These are phyloP conservation scores for Cyclotella sp. DNA, from an alignment of 108 stramenopile species.

Conservation along the genomic window DNA sequence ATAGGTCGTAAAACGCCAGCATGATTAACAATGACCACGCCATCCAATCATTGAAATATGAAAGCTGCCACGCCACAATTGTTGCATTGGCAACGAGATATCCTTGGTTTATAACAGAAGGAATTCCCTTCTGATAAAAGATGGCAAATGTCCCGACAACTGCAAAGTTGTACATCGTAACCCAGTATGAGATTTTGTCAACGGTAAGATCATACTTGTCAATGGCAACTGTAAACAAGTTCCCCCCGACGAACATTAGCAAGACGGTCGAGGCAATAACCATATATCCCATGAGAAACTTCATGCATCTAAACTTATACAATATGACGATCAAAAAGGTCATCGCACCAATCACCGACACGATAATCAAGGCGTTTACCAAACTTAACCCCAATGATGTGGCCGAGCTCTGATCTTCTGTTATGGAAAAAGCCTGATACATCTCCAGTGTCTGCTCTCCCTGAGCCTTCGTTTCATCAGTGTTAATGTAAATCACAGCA, in stretches of 20 bases:
- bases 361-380: slow-evolving; percentile 94
- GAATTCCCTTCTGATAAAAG: slow-evolving; percentile 94
- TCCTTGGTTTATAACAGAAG: slow-evolving; percentile 82
- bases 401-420: slow-evolving; percentile 56
- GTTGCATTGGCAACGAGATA: slow-evolving; percentile 92
- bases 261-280: slow-evolving; percentile 80
- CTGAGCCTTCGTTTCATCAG: slow-evolving; percentile 60
- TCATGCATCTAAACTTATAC: slow-evolving; percentile 93
- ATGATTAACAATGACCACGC: slow-evolving; percentile 94
- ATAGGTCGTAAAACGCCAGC: slow-evolving; percentile 95
- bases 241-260: slow-evolving; percentile 83
- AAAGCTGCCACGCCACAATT: slow-evolving; percentile 95
- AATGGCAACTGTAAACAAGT: slow-evolving; percentile 62
- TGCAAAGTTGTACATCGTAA: slow-evolving; percentile 94
- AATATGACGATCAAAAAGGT: slow-evolving; percentile 92
- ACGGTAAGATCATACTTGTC: slow-evolving; percentile 67
- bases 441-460: slow-evolving; percentile 63
- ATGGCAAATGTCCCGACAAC: slow-evolving; percentile 89
- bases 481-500: slow-evolving; percentile 68
- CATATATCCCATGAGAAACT: slow-evolving; percentile 89
- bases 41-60: slow-evolving; percentile 94
- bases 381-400: slow-evolving; percentile 73
- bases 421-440: slow-evolving; percentile 64
- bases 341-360: slow-evolving; percentile 81
- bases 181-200: slow-evolving; percentile 84